Conservation (phyloP, 805 yeast genomes). For the Candida multigemmis region DNA sequence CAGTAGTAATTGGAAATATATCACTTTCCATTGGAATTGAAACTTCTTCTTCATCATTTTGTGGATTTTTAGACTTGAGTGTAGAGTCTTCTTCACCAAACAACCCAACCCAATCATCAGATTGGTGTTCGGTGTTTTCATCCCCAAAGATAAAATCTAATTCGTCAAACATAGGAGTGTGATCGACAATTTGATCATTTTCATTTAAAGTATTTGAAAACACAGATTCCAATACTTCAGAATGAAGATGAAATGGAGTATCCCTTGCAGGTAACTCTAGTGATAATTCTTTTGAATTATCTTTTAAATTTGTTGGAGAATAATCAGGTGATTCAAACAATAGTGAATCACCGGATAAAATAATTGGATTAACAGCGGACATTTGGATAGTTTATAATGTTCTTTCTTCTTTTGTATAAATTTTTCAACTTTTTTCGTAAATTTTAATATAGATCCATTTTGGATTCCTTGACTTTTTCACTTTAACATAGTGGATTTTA, state of each 20-base stretch:
- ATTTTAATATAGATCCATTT: too few species aligned
- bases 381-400: too few species aligned
- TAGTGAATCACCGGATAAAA: too few species aligned
- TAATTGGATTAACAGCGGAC: too few species aligned
- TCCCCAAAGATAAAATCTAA: constrained; percentile 33
- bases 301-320: too few species aligned
- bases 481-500: too few species aligned
- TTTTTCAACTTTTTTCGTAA: too few species aligned
- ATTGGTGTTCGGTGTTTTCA: constrained; percentile 27
- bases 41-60: constrained; percentile 8
- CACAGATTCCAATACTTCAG: constrained; percentile 43
- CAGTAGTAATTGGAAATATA: constrained; percentile 1
- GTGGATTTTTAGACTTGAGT: not conserved
- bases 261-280: too few species aligned
- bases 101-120: constrained; percentile 55
- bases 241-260: constrained; percentile 46
- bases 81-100: constrained; percentile 25
- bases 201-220: constrained; percentile 32
- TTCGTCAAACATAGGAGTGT: constrained; percentile 57
- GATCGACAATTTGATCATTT: constrained; percentile 19
- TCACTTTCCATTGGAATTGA: constrained; percentile 7
- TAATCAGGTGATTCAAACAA: too few species aligned
- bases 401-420: too few species aligned
- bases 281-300: too few species aligned
- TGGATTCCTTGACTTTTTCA: too few species aligned